Evolutionary conservation across 495 filamentous ascomycete genomes (phyloP).

Genomic region (Neurospora discreta): DNA sequence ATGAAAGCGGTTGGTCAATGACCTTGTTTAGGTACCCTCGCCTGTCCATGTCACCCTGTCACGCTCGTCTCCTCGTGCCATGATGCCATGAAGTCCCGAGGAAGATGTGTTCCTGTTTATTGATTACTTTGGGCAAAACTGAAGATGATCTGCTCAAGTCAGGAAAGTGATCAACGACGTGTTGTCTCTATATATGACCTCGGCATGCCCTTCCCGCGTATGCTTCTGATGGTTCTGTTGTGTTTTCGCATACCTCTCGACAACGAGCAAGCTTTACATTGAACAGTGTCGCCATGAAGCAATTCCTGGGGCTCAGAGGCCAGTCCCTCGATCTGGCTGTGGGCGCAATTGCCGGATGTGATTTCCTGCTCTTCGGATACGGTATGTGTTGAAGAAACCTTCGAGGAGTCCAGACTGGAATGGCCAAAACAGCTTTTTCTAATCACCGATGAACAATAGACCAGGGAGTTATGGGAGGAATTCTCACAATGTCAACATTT

Average conservation of each 20-base stretch:
- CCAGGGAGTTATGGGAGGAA: constrained; percentile 49
- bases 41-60: background rate
- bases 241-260: background rate
- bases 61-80: background rate
- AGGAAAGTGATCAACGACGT: background rate
- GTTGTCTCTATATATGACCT: background rate
- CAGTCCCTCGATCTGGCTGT: constrained; percentile 55
- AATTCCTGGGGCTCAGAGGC: constrained; percentile 58
- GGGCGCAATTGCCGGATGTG: constrained; percentile 55
- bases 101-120: background rate
- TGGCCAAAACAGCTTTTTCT: background rate
- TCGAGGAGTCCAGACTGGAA: background rate
- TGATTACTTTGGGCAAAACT: background rate
- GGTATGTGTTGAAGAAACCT: constrained; percentile 15
- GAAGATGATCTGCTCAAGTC: background rate
- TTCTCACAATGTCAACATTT: too few relatives aligned
- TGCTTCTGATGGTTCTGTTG: background rate
- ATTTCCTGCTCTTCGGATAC: constrained; percentile 48
- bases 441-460: constrained; percentile 8
- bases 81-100: background rate
- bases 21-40: background rate
- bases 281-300: constrained; percentile 19
- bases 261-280: background rate
- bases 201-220: background rate
- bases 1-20: background rate